A percentile compares a stretch with the other conserved stretches of the same genome.
These are phyloP conservation scores for Claviceps sp. DNA, from an alignment of 2,329 filamentous ascomycete species.

Conservation along the genomic window DNA sequence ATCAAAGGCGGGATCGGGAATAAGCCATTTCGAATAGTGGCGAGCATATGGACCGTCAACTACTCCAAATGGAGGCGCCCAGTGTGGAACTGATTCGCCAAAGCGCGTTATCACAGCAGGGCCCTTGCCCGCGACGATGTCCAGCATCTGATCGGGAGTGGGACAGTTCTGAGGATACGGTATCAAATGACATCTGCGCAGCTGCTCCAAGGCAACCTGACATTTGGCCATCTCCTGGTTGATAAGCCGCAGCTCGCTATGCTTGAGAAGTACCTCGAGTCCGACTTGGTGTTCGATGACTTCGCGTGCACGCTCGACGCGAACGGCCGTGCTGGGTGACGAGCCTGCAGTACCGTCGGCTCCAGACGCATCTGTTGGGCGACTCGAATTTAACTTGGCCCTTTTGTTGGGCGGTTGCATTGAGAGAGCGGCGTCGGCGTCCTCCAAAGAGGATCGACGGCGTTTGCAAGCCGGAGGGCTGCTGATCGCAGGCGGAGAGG, in stretches of 20 bases:
- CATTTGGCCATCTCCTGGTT: slow-evolving; percentile 95
- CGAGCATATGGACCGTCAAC: slow-evolving; percentile 84
- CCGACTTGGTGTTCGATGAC: slow-evolving; percentile 77
- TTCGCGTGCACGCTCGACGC: slow-evolving; percentile 46
- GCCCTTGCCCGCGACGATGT: slow-evolving; percentile 63
- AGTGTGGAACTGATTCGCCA: slow-evolving; percentile 55
- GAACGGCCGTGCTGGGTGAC: neutral
- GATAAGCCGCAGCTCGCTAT: slow-evolving; percentile 85
- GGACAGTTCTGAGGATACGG: slow-evolving; percentile 67
- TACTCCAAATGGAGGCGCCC: slow-evolving; percentile 81
- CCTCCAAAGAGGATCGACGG: slow-evolving; percentile 22
- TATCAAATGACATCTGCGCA: slow-evolving; percentile 83
- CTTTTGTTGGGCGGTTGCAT: slow-evolving; percentile 26
- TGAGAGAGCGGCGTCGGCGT: neutral
- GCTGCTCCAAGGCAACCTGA: slow-evolving; percentile 82
- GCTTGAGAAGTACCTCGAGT: slow-evolving; percentile 84
- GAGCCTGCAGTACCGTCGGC: slow-evolving; percentile 10
- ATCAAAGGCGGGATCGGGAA: slow-evolving; percentile 80
- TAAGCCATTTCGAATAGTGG: slow-evolving; percentile 91
- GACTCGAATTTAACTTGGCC: slow-evolving; percentile 21
- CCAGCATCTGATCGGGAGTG: slow-evolving; percentile 51
- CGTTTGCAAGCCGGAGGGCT: slow-evolving; percentile 22
- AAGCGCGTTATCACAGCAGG: slow-evolving; percentile 48
- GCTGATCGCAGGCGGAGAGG: neutral
- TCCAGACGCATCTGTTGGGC: neutral